phyloP scores from a whole-genome alignment of 2,329 filamentous ascomycete species.

The Plectosphaerella cucumerina region DNA sequence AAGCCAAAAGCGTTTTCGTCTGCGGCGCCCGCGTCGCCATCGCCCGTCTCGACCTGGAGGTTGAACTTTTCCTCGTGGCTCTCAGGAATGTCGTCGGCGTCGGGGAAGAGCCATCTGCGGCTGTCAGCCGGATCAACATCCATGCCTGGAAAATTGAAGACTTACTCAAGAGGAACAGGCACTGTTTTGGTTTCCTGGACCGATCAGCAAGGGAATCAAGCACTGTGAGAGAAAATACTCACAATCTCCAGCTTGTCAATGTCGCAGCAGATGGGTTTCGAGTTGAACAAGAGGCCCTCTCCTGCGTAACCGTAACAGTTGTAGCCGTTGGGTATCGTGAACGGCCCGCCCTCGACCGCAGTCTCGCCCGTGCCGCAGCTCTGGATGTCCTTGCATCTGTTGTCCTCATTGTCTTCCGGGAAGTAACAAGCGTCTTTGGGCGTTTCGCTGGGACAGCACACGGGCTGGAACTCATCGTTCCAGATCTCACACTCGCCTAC shows the following conservation, averaged over 20 bases:
- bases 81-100: neutral
- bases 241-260: neutral
- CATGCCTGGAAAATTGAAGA: neutral
- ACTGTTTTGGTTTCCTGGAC: neutral
- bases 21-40: conserved; percentile 15
- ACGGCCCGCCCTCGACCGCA: neutral
- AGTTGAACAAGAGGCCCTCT: neutral
- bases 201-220: neutral
- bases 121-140: neutral
- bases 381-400: neutral
- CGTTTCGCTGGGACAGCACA: neutral
- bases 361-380: neutral
- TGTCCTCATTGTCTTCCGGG: neutral
- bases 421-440: neutral
- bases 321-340: neutral
- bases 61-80: conserved; percentile 14
- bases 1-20: conserved; percentile 27
- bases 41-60: conserved; percentile 22
- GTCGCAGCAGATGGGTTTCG: neutral
- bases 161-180: neutral
- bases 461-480: neutral
- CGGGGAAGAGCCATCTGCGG: neutral
- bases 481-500: neutral
- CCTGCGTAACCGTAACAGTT: neutral
- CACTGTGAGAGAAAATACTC: neutral